Evolutionary conservation across 352 stramenopile genomes (phyloP).

Genomic region (Hyaloperonospora brassicae): DNA sequence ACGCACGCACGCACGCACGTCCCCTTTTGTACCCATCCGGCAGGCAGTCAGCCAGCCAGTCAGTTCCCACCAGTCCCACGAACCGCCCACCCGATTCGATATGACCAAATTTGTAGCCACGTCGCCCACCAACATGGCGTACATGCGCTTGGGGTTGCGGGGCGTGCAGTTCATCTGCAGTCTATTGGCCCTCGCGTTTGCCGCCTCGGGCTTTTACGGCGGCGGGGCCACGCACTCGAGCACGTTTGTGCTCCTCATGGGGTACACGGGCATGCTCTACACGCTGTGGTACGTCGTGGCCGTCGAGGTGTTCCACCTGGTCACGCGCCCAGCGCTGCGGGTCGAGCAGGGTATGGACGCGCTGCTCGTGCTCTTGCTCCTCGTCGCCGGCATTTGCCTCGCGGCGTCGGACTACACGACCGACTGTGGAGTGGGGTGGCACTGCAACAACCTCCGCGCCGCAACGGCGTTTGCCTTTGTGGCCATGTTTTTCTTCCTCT

Average conservation of each 20-base stretch:
- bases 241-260: slow-evolving; percentile 53
- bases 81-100: too few relatives aligned
- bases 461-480: slow-evolving; percentile 52
- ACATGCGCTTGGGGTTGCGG: slow-evolving; percentile 31
- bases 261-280: slow-evolving; percentile 59
- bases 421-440: slow-evolving; percentile 28
- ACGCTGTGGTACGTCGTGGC: slow-evolving; percentile 37
- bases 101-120: slow-evolving; percentile 11
- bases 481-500: slow-evolving; percentile 40
- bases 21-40: too few relatives aligned
- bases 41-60: too few relatives aligned
- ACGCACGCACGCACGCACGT: too few relatives aligned
- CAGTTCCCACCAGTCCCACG: too few relatives aligned
- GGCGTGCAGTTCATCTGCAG: slow-evolving; percentile 49
- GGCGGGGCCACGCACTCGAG: slow-evolving; percentile 18
- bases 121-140: slow-evolving; percentile 22
- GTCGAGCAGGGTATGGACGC: slow-evolving; percentile 33
- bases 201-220: slow-evolving; percentile 26
- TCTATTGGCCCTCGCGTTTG: slow-evolving; percentile 43
- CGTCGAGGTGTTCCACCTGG: slow-evolving; percentile 43
- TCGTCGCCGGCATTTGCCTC: slow-evolving; percentile 48
- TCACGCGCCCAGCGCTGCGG: slow-evolving; percentile 17
- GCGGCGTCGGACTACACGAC: slow-evolving; percentile 38
- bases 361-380: slow-evolving; percentile 30
- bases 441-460: slow-evolving; percentile 44